phyloP scores from a whole-genome alignment of 148 eudicot genomes.

The Heliosperma pusillum region DNA sequence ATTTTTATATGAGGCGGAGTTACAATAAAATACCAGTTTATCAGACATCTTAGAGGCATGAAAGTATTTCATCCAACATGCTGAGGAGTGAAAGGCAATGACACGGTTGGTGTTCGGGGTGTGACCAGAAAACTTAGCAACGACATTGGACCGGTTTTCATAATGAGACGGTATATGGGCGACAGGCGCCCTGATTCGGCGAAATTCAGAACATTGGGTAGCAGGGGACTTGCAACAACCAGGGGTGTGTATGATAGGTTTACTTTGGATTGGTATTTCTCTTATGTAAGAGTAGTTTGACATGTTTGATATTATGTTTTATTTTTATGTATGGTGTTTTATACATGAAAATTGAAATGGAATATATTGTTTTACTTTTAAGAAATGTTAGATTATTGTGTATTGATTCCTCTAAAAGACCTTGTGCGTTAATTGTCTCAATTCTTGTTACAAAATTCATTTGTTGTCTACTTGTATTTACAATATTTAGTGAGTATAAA shows the following conservation, averaged over 20 bases:
- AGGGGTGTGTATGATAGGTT: slow-evolving; percentile 7
- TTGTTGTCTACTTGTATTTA: too few species aligned
- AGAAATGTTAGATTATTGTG: not conserved
- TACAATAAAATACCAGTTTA: slow-evolving; percentile 53
- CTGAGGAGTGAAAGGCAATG: slow-evolving; percentile 6
- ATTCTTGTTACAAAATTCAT: not conserved
- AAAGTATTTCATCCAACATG: slow-evolving; percentile 26
- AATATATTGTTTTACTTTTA: too few species aligned
- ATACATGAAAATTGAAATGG: too few species aligned
- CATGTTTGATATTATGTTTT: not conserved
- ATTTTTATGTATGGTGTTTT: too few species aligned
- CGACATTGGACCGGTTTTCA: not conserved
- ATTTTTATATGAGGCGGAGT: too few species aligned
- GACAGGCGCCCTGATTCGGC: not conserved
- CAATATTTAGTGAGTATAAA: too few species aligned
- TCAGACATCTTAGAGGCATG: slow-evolving; percentile 44
- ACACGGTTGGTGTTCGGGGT: slow-evolving; percentile 13
- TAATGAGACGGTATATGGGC: too few species aligned
- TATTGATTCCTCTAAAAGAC: not conserved
- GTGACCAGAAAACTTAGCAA: not conserved
- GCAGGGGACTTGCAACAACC: not conserved
- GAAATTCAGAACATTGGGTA: not conserved
- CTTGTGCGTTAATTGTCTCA: not conserved
- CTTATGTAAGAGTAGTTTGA: not conserved
- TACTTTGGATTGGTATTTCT: not conserved